phyloP scores from a whole-genome alignment of 495 filamentous ascomycete genomes.

The Penicillium egyptiacum region DNA sequence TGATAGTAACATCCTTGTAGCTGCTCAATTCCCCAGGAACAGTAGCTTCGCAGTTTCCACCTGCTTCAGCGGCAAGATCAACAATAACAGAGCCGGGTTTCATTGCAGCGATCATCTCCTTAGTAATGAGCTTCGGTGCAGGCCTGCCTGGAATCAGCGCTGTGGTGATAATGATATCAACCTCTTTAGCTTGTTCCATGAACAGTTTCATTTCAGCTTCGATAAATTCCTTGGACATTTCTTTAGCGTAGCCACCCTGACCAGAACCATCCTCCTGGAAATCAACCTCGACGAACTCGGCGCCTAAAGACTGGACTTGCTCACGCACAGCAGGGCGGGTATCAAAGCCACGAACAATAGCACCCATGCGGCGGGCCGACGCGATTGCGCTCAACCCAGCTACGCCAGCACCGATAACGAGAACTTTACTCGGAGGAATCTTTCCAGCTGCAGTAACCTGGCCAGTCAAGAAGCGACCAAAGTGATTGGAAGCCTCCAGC shows the following conservation, averaged over 20 bases:
- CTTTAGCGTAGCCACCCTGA: conserved; percentile 78
- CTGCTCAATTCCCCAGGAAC: conserved; percentile 63
- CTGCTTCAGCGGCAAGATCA: conserved; percentile 77
- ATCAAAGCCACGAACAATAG: conserved; percentile 81
- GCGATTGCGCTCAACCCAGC: conserved; percentile 80
- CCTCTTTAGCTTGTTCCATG: conserved; percentile 69
- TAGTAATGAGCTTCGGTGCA: conserved; percentile 75
- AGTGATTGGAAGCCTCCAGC: conserved; percentile 77
- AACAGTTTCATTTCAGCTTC: conserved; percentile 87
- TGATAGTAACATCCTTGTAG: conserved; percentile 75
- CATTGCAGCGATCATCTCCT: conserved; percentile 75
- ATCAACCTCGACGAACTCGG: conserved; percentile 81
- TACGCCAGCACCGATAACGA: conserved; percentile 81
- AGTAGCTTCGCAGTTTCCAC: conserved; percentile 78
- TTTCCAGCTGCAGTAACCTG: conserved; percentile 82
- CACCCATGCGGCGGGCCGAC: conserved; percentile 75
- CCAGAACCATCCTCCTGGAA: conserved; percentile 82
- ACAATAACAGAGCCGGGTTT: conserved; percentile 79
- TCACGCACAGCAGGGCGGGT: conserved; percentile 75
- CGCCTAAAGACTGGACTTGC: conserved; percentile 80
- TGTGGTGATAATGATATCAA: conserved; percentile 86
- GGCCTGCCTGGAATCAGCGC: conserved; percentile 76
- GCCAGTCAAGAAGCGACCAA: conserved; percentile 77
- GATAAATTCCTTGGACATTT: conserved; percentile 87
- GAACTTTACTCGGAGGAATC: conserved; percentile 78